A percentile compares a stretch with the other conserved stretches of the same genome.
Conservation (phyloP, 495 filamentous ascomycete genomes). For the Stereocaulon alpinum region DNA sequence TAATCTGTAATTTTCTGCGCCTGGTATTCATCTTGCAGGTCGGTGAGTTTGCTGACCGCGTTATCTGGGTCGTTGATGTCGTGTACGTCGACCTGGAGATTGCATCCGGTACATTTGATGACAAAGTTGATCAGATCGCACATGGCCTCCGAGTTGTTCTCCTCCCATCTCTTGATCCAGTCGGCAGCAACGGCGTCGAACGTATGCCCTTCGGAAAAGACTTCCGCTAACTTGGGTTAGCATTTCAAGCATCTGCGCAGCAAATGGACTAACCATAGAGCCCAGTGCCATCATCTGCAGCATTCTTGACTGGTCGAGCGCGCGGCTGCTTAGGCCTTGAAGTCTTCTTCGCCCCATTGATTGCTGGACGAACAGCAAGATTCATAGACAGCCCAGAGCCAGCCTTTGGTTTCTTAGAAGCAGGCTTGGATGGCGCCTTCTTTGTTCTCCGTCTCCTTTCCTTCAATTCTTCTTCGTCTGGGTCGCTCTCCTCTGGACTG, state of each 20-base stretch:
- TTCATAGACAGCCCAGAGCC: slow-evolving; percentile 46
- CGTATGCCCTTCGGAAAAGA: slow-evolving; percentile 62
- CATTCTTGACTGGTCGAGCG: slow-evolving; percentile 52
- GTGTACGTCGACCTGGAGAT: slow-evolving; percentile 57
- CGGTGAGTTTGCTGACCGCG: slow-evolving; percentile 52
- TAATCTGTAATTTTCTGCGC: slow-evolving; percentile 77
- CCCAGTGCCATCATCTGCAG: slow-evolving; percentile 51
- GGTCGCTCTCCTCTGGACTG: slow-evolving; percentile 38
- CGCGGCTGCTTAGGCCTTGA: slow-evolving; percentile 44
- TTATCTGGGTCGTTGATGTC: slow-evolving; percentile 84
- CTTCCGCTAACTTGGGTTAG: slow-evolving; percentile 47
- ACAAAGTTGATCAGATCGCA: slow-evolving; percentile 84
- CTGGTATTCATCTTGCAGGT: slow-evolving; percentile 74
- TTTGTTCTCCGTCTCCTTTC: slow-evolving; percentile 50
- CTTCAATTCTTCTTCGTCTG: slow-evolving; percentile 58
- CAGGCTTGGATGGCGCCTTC: slow-evolving; percentile 45
- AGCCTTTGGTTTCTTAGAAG: slow-evolving; percentile 47
- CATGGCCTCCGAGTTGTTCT: slow-evolving; percentile 55
- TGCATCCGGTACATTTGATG: slow-evolving; percentile 70
- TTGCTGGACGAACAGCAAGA: slow-evolving; percentile 39
- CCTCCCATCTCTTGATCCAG: slow-evolving; percentile 68
- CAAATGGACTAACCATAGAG: slow-evolving; percentile 56
- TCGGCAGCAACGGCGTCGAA: slow-evolving; percentile 66
- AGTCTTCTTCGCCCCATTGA: slow-evolving; percentile 32
- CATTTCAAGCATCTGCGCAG: slow-evolving; percentile 15